These are phyloP conservation scores for Calonectria hongkongensis DNA, from an alignment of 2,329 filamentous ascomycete genomes.

Conservation along the genomic window DNA sequence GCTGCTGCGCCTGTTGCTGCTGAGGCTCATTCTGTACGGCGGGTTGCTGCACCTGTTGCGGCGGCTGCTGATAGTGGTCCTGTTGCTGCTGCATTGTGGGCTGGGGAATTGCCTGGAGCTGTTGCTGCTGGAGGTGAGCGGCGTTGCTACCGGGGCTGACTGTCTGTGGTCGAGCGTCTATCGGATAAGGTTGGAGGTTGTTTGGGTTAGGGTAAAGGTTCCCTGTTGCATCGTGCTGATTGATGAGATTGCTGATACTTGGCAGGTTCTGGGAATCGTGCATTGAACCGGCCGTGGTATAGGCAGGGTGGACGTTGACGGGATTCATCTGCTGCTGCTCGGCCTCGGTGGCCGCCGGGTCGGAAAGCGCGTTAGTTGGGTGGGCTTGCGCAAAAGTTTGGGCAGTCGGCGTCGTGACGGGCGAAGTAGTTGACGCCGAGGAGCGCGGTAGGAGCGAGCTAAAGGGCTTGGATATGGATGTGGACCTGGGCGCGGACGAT, in stretches of 20 bases:
- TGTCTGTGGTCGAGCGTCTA: conserved; percentile 56
- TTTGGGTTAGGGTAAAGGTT: conserved; percentile 54
- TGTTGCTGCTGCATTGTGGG: conserved; percentile 56
- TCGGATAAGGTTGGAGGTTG: conserved; percentile 52
- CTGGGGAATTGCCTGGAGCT: conserved; percentile 59
- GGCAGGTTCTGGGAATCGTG: conserved; percentile 81
- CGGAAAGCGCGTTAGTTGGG: conserved; percentile 46
- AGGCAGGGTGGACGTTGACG: conserved; percentile 55
- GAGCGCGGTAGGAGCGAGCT: conserved; percentile 60
- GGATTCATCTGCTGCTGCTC: conserved; percentile 55
- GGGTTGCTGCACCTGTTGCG: conserved; percentile 58
- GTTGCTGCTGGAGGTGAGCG: conserved; percentile 60
- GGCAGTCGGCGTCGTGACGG: conserved; percentile 45
- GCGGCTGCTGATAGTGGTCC: conserved; percentile 56
- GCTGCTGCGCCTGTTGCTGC: conserved; percentile 58
- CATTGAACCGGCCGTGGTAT: conserved; percentile 54
- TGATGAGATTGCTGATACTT: conserved; percentile 89
- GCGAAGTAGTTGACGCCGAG: conserved; percentile 57
- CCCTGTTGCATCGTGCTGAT: conserved; percentile 70
- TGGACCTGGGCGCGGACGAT: conserved; percentile 64
- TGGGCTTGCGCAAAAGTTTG: conserved; percentile 42
- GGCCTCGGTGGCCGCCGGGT: conserved; percentile 47
- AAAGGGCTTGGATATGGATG: conserved; percentile 68
- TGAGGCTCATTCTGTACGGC: conserved; percentile 56
- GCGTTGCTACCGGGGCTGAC: conserved; percentile 63